Evolutionary conservation across 2,329 filamentous ascomycete species (phyloP), one percentile per base, ranked within the genome.

Genomic region (Colletotrichum sojae): DNA sequence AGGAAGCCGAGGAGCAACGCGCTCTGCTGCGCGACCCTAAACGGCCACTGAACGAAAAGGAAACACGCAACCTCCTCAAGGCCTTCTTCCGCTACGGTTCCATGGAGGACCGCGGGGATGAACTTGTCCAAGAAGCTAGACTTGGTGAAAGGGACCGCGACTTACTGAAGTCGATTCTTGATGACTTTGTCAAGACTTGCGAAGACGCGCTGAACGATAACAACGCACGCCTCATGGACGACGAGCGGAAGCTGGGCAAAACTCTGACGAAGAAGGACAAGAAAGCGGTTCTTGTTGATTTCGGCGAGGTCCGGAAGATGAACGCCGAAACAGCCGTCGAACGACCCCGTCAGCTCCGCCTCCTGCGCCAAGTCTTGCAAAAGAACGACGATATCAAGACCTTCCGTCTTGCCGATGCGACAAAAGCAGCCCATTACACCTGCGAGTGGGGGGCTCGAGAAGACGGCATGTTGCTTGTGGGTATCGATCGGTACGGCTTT

Each of bases 321-420:
- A 99, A 99, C 77, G 96, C 96, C 0, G 94, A 97, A 80, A 98
- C 96, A 0, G 92, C 98, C 63, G 90, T 97, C 12, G 95, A 98
- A 74, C 91, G 97, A 9, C 95, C 96, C 0, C 89, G 91, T 54
- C 95, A 98, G 76, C 92, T 98, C 85, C 92, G 91, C 67, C 90
- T 98, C 73, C 85, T 99, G 45, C 92, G 91, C 69, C 88, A 94
- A 71, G 90, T 93, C 15, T 90, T 95, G 40, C 81, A 79, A n/a
- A 87, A 89, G 53, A 81, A 85, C 22, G 77, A 89, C 20, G 94
- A 98, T 75, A 92, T 90, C 82, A 89, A 86, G 74, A 92, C 88
- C 53, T 99, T 98, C 82, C 91, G 95, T 22, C 89, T 99, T 36
- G 90, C 93, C 0, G 95, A 98, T 77, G 96, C 96, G 3, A 95